Conservation (phyloP, 345 rosid genomes). For the Euphorbia tirucalli region DNA sequence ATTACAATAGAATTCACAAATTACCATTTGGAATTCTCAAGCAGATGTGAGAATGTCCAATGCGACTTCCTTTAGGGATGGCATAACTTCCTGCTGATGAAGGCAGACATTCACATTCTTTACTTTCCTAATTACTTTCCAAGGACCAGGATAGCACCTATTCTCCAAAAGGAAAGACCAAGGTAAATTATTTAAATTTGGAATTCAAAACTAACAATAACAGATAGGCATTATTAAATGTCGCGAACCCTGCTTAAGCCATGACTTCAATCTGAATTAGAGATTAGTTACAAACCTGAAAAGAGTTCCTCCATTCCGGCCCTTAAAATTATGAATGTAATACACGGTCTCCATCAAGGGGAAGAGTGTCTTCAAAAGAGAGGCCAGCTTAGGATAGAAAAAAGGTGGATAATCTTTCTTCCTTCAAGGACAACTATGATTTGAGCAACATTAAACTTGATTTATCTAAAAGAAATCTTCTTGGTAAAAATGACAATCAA, state of each 20-base stretch:
- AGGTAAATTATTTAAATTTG: neutral
- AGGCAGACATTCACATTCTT: constrained; percentile 41
- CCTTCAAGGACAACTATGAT: constrained; percentile 35
- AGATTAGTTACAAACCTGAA: constrained; percentile 53
- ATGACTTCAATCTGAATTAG: neutral
- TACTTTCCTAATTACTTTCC: constrained; percentile 72
- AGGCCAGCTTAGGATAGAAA: constrained; percentile 91
- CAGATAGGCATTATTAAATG: too few relatives aligned
- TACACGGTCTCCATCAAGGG: constrained; percentile 87
- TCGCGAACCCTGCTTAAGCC: too few relatives aligned
- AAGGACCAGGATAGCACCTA: constrained; percentile 92
- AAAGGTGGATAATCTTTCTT: constrained; percentile 78
- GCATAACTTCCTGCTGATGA: constrained; percentile 81
- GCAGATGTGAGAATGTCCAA: constrained; percentile 70
- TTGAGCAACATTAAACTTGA: constrained; percentile 3
- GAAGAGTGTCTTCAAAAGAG: constrained; percentile 66
- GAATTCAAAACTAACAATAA: neutral
- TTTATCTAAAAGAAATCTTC: neutral
- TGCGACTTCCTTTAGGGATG: constrained; percentile 92
- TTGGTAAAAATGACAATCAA: neutral
- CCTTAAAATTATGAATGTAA: constrained; percentile 93
- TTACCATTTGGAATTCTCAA: constrained; percentile 27
- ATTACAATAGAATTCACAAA: too few relatives aligned
- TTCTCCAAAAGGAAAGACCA: too few relatives aligned
- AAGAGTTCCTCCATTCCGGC: constrained; percentile 76